phyloP scores from a whole-genome alignment of 1,284 basidiomycete species.

The Laetiporus sulphureus region DNA sequence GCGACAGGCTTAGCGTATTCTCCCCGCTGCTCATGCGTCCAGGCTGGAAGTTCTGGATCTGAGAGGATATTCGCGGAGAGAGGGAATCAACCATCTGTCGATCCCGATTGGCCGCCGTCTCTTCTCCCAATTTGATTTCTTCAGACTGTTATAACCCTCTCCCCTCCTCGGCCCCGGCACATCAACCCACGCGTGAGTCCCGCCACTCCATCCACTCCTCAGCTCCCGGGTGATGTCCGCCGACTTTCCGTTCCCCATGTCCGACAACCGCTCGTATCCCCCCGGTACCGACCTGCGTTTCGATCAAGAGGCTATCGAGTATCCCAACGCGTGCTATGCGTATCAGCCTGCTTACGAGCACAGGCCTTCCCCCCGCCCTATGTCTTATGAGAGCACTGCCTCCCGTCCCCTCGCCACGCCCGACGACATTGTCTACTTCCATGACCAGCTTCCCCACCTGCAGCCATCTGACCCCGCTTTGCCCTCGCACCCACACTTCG shows the following conservation, averaged over 20 bases:
- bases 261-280: conserved; percentile 16
- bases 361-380: neutral
- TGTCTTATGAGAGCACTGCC: neutral
- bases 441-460: neutral
- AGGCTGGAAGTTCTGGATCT: no score
- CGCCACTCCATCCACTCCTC: neutral
- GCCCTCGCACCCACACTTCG: neutral
- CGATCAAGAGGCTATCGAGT: neutral
- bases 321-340: conserved; percentile 1
- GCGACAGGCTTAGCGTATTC: no score
- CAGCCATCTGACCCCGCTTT: neutral
- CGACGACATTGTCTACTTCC: neutral
- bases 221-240: conserved; percentile 13
- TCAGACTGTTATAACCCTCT: neutral
- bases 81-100: no score
- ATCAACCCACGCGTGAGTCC: neutral
- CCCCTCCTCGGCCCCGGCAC: neutral
- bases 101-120: neutral
- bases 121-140: neutral
- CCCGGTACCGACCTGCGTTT: conserved; percentile 1
- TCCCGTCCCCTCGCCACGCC: neutral
- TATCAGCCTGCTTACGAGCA: conserved; percentile 3
- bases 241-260: conserved; percentile 16
- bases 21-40: no score
- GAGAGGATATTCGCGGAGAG: no score